Base-by-base conservation (phyloP, 1,139 yeast genomes). In the Geotrichum fermentans region DNA sequence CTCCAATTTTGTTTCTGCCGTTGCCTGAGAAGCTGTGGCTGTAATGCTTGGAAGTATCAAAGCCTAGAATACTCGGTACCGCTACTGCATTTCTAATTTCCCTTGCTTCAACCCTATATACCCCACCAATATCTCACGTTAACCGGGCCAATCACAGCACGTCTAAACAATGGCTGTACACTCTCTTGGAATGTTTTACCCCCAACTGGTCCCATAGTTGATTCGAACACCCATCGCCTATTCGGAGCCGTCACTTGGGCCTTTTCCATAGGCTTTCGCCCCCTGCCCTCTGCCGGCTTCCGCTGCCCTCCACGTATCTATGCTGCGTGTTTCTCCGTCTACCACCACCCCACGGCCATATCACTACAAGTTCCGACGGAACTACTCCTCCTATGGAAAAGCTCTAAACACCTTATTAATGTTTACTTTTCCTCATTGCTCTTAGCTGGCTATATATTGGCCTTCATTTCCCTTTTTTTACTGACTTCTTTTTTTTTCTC, bases 331-430 rank as follows among this genome's bases (percentile, higher is more conserved):
- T 10, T 6, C 28, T 58, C 24, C 50, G n/a, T n/a, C n/a, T n/a
- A n/a, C n/a, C n/a, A n/a, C n/a, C n/a, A n/a, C n/a, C n/a, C n/a
- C n/a, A n/a, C n/a, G n/a, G n/a, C n/a, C n/a, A 54, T 20, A 71
- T 68, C 17, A 73, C 74, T 11, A 62, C 56, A n/a, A 67, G 50
- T 2, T 74, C 74, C 2, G 75, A 14, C 22, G 26, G 24, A 28
- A 16, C 34, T 13, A 10, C 21, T 39, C 16, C 33, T 6, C 8
- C 16, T 11, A n/a, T 4, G 20, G 33, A 16, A 22, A 14, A 13
- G 13, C 18, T 16, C 36, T 8, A 33, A 33, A 4, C 17, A 33
- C 16, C 16, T 20, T 39, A n/a, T 38, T 26, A 16, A 16, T 38
- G 6, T 18, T 28, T 28, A 14, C 14, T 40, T 28, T 13, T 8